A percentile compares a stretch with the other conserved stretches of the same genome.
Conservation (phyloP, 2,329 filamentous ascomycete genomes). For the Helotiales sp. region DNA sequence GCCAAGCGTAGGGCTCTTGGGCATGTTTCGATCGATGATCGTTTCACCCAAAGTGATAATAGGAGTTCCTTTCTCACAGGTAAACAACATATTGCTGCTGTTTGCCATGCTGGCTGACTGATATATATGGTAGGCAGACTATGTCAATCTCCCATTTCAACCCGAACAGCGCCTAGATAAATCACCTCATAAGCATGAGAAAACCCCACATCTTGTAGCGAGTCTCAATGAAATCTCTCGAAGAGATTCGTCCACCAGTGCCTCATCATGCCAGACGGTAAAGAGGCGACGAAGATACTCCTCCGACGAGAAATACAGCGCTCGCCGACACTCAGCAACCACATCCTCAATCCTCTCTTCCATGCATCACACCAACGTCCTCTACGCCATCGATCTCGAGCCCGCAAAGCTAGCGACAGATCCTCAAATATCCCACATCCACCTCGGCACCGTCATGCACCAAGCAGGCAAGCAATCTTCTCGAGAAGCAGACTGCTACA, state of each 20-base stretch:
- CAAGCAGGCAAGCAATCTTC: neutral
- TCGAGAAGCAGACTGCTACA: slow-evolving; percentile 19
- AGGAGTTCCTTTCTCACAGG: neutral
- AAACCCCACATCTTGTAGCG: neutral
- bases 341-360: neutral
- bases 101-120: neutral
- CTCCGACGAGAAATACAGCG: neutral
- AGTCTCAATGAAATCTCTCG: neutral
- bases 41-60: neutral
- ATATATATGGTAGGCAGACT: neutral
- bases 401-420: neutral
- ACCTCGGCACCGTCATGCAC: slow-evolving; percentile 6
- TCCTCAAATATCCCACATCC: neutral
- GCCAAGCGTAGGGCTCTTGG: slow-evolving; percentile 3
- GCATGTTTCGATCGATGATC: neutral
- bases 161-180: neutral
- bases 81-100: neutral
- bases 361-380: slow-evolving; percentile 9
- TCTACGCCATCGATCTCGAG: slow-evolving; percentile 1
- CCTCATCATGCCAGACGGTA: neutral
- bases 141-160: neutral
- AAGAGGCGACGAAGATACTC: neutral
- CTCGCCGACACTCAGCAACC: neutral
- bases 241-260: neutral
- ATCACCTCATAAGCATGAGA: neutral